Conservation (phyloP, 1,284 basidiomycete species). For the Tylopilus orsonianus region DNA sequence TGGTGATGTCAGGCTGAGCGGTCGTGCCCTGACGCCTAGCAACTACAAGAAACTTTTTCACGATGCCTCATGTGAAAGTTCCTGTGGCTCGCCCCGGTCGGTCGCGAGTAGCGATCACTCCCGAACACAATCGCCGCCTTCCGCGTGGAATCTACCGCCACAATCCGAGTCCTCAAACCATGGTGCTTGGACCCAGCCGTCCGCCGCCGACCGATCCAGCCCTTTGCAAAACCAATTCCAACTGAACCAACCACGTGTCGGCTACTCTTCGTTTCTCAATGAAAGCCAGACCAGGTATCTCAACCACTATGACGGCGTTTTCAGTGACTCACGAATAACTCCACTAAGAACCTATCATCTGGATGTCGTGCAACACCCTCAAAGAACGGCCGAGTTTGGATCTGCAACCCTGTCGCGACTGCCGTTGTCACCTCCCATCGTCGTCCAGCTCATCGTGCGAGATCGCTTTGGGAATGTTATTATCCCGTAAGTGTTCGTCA, state of each 20-base stretch:
- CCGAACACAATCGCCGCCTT: slow-evolving; percentile 35
- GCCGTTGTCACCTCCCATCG: slow-evolving; percentile 77
- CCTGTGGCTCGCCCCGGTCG: slow-evolving; percentile 34
- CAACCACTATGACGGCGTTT: slow-evolving; percentile 10
- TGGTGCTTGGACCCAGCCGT: slow-evolving; percentile 28
- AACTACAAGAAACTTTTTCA: slow-evolving; percentile 35
- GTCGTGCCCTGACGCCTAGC: slow-evolving; percentile 17
- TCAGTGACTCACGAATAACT: slow-evolving; percentile 22
- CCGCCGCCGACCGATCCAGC: slow-evolving; percentile 31
- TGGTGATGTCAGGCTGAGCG: slow-evolving; percentile 17
- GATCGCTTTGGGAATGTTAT: slow-evolving; percentile 66
- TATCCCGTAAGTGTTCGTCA: slow-evolving; percentile 58
- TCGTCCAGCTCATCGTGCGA: slow-evolving; percentile 74
- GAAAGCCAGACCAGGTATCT: slow-evolving; percentile 51
- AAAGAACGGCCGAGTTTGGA: slow-evolving; percentile 77
- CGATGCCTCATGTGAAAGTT: slow-evolving; percentile 32
- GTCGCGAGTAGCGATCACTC: slow-evolving; percentile 36
- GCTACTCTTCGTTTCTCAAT: slow-evolving; percentile 53
- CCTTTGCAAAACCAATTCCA: slow-evolving; percentile 36
- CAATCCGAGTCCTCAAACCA: slow-evolving; percentile 31
- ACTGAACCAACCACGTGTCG: slow-evolving; percentile 48
- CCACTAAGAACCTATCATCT: slow-evolving; percentile 64
- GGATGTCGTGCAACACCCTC: slow-evolving; percentile 79
- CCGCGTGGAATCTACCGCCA: slow-evolving; percentile 30
- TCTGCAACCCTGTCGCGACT: slow-evolving; percentile 72